Evolutionary conservation across 805 yeast genomes (phyloP), one percentile per base, ranked within the genome.

Genomic region (Kodamaea neixiangensis): DNA sequence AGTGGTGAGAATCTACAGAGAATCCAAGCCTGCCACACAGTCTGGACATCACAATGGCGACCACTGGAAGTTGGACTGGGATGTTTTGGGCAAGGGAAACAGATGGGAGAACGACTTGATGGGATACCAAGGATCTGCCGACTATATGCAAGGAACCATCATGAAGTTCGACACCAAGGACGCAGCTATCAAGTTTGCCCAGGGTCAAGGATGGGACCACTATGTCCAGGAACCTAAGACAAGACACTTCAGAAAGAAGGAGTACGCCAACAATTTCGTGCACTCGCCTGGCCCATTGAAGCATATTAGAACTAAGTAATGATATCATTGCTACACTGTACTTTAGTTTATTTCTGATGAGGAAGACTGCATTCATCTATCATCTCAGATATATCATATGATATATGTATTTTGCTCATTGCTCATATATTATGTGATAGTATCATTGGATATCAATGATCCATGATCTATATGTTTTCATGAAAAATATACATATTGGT

Each of bases 51-150:
- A 75, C 60, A 78, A 80, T 61, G 76, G 80, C 15, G 66, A 71
- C 49, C 66, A 63, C 58, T 89, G 96, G 96, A 83, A 81, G 61
- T 64, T 89, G 50, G 96, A 89, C 69, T 89, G 94, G 93, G 96
- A 89, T 63, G 80, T 88, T 39, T 71, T 85, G 50, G 83, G 83
- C 42, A 82, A 85, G 62, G 89, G 87, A 18, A 83, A 89, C 74
- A 76, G 94, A 65, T 89, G 96, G 96, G 96, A 89, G 65, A 89
- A 89, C 69, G 93, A 87, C 66, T 75, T 89, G 65, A 89, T 89
- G 69, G 96, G 96, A 20, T 89, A 87, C 75, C 92, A 87, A 62
- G 80, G 88, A 43, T 76, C 87, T 42, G 81, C 87, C 34, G 96
- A 89, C 67, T 85, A 83, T 70, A 85, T 89, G 87, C 87, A 88